Evolutionary conservation across 2,329 filamentous ascomycete species (phyloP), one percentile per base, ranked within the genome.

Genomic region (Aspergillus floridensis): DNA sequence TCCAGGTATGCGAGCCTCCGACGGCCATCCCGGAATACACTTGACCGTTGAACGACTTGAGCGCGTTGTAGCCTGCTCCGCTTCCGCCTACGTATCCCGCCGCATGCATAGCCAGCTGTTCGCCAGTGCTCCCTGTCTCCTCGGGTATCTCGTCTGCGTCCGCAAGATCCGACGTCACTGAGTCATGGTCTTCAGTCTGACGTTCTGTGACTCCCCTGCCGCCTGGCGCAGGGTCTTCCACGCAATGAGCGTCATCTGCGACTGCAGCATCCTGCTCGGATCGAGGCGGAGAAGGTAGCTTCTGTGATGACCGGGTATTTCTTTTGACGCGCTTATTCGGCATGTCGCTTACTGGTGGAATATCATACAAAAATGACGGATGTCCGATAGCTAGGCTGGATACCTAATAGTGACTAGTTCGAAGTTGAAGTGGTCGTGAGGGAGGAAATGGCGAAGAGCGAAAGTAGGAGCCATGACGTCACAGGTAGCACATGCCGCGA

Each of bases 11-110:
- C 0, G 73, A 74, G 8, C 72, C 73, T 10, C 74, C 73, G 35
- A 76, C 69, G 1, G 72, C 70, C 66, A 75, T 77, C 4, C 70
- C 74, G 10, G 75, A 72, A 57, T 74, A 75, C 24, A 70, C 64
- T 47, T 73, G 70, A 12, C 74, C 72, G n/a, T 70, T 66, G 64
- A 70, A 68, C 2, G 65, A 64, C 56, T 76, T 74, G 14, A 75
- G 62, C 3, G 68, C 63, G 57, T 74, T 74, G 60, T 74, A 75
- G 11, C 69, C 66, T 31, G 61, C 57, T 10, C 57, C 59, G 5
- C 63, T 58, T 16, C 29, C 12, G 19, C 46, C 38, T 5, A 48
- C 41, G 32, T 49, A 53, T 26, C 57, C 31, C 7, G 59, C 21
- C n/a, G 50, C 16, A 58, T 47, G 55, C 26, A 11, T 24, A 22